Evolutionary conservation across 371 early-diverging fungal genomes (phyloP).

Genomic region (Pancytospora philotis): DNA sequence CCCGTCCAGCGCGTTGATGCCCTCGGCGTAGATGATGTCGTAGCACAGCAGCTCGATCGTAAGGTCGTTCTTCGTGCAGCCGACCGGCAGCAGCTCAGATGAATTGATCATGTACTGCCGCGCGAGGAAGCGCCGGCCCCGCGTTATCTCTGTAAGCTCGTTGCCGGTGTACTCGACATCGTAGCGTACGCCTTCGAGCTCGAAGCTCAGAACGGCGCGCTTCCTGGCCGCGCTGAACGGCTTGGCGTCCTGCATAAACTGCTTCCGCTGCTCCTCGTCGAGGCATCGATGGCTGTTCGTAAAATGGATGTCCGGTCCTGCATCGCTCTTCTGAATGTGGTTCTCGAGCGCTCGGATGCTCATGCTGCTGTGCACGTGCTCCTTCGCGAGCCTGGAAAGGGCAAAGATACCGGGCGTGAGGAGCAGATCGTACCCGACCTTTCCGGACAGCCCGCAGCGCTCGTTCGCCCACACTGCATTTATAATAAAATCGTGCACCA

Average conservation of each 20-base stretch:
- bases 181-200: not conserved
- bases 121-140: not conserved
- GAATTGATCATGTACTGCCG: not conserved
- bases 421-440: not conserved
- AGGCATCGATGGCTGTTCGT: not conserved
- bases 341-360: not conserved
- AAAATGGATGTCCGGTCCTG: not conserved
- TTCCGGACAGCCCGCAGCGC: not conserved
- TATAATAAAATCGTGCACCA: constrained; percentile 21
- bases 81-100: not conserved
- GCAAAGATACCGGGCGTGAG: constrained; percentile 19
- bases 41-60: not conserved
- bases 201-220: not conserved
- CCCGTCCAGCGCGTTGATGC: not conserved
- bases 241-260: not conserved
- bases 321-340: not conserved
- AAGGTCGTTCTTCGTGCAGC: not conserved
- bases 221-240: not conserved
- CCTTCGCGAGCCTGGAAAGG: not conserved
- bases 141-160: not conserved
- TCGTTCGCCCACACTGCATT: constrained; percentile 9
- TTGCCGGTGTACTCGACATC: not conserved
- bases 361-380: not conserved
- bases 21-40: not conserved
- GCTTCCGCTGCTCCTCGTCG: not conserved